These are phyloP conservation scores for Phytopythium kandeliae DNA, from an alignment of 352 stramenopile species.

Conservation along the genomic window DNA sequence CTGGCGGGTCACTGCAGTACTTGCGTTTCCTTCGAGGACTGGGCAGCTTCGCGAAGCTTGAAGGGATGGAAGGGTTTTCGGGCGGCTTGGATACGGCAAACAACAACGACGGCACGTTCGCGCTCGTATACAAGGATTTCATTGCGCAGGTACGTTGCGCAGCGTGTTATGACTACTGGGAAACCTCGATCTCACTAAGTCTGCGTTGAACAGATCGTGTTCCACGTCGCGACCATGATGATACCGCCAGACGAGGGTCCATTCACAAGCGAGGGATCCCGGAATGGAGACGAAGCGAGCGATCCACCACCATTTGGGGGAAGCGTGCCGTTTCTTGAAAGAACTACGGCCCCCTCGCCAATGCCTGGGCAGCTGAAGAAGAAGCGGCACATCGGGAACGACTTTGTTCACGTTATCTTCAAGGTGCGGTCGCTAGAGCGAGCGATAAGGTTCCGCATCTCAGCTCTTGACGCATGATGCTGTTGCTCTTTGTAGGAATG, in stretches of 20 bases:
- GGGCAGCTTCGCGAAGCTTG: slow-evolving; percentile 58
- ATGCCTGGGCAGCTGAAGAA: slow-evolving; percentile 50
- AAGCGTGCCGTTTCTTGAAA: neutral
- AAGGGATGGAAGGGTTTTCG: slow-evolving; percentile 60
- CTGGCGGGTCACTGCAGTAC: slow-evolving; percentile 70
- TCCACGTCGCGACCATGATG: slow-evolving; percentile 88
- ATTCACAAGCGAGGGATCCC: neutral
- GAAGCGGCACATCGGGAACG: slow-evolving; percentile 87
- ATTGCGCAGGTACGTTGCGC: slow-evolving; percentile 45
- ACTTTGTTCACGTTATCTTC: slow-evolving; percentile 86
- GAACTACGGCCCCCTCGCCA: neutral
- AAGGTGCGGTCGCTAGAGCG: slow-evolving; percentile 27
- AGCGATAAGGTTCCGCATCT: neutral
- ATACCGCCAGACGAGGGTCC: slow-evolving; percentile 13
- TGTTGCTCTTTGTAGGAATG: slow-evolving; percentile 39
- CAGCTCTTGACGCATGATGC: neutral
- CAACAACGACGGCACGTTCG: slow-evolving; percentile 72
- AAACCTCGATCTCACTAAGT: no score
- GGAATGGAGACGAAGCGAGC: neutral
- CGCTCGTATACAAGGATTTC: slow-evolving; percentile 62
- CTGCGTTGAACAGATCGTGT: slow-evolving; percentile 63
- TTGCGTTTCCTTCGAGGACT: slow-evolving; percentile 66
- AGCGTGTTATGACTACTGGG: neutral
- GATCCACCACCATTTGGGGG: neutral
- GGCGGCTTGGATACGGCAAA: slow-evolving; percentile 69